Base-by-base conservation (phyloP, 2,329 filamentous ascomycete species). In the Nigrospora osmanthi region DNA sequence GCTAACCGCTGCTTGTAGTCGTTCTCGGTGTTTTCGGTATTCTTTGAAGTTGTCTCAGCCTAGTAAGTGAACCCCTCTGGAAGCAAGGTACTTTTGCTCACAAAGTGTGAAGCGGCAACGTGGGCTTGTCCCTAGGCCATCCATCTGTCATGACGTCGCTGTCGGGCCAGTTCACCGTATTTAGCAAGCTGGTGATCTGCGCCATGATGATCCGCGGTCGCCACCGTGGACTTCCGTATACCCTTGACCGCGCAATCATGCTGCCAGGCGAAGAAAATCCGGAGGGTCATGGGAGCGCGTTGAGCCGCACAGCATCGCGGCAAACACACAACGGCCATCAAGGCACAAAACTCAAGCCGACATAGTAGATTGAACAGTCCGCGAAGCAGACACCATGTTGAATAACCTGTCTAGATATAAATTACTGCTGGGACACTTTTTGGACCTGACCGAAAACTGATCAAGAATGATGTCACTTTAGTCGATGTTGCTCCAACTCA, bases 171-270 rank as follows among this genome's bases (percentile, higher is more conserved):
- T 43, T 43, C 23, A 43, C 42, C 13, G 35, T 35, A 4, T 43
- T 43, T 23, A 43, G 42, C 35, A 83, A 82, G 59, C 51, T 83
- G 23, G 71, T 80, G 15, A 57, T 82, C 38, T 72, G 75, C 47
- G 70, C 70, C 9, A 76, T 81, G 28, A 78, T 78, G 69, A 56
- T 81, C 13, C 60, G 75, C 3, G 76, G 75, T 1, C 59, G 76
- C 1, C 76, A 80, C 58, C 66, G 75, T 2, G 75, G 74, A 1
- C 56, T 80, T 34, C 76, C 76, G 0, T 73, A 78, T 37, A 72
- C 73, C 3, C 64, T 81, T 40, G 76, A 80, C 54, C 66, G 71
- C n/a, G 75, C 75, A 3, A 65, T 75, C 9, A 58, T 65, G 34
- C 57, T 76, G 31, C 65, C 65, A 3, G 42, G 35, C 9, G 34